phyloP scores from a whole-genome alignment of 2,329 filamentous ascomycete genomes.

The Alternaria metachromatica region DNA sequence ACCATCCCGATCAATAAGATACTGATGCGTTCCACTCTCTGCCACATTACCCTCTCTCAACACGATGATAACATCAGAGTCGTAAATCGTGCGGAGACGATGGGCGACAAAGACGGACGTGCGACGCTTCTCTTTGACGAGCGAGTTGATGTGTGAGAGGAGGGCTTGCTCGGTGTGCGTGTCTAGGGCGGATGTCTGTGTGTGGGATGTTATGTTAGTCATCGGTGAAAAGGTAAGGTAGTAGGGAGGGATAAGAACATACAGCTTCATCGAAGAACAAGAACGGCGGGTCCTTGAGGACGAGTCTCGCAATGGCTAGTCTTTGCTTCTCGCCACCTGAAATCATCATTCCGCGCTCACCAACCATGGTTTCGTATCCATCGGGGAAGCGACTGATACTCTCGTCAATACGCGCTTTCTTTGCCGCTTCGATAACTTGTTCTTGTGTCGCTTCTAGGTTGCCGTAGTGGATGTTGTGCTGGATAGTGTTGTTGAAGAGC shows the following conservation, averaged over 20 bases:
- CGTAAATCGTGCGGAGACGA: conserved; percentile 88
- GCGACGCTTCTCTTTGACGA: conserved; percentile 83
- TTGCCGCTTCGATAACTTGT: conserved; percentile 77
- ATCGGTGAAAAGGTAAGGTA: neutral
- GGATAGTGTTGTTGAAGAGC: conserved; percentile 94
- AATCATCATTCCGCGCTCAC: conserved; percentile 95
- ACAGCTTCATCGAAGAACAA: conserved; percentile 93
- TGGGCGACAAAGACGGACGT: conserved; percentile 97
- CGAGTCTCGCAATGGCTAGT: conserved; percentile 79
- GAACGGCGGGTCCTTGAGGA: conserved; percentile 87
- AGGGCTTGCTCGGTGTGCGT: conserved; percentile 92
- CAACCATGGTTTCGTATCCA: conserved; percentile 90
- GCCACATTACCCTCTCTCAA: conserved; percentile 83
- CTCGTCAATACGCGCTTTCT: conserved; percentile 83
- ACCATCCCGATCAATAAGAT: conserved; percentile 78
- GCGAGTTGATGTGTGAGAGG: conserved; percentile 90
- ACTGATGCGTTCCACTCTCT: conserved; percentile 85
- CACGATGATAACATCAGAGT: conserved; percentile 90
- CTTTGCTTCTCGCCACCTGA: conserved; percentile 94
- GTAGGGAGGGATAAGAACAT: conserved; percentile 37
- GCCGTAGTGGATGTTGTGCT: conserved; percentile 95
- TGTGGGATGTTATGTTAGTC: neutral
- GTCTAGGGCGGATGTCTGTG: conserved; percentile 82
- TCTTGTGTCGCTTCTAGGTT: conserved; percentile 77
- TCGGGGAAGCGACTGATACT: conserved; percentile 75